phyloP scores from a whole-genome alignment of 768 basidiomycete species.

The Neoboletus magnificus region DNA sequence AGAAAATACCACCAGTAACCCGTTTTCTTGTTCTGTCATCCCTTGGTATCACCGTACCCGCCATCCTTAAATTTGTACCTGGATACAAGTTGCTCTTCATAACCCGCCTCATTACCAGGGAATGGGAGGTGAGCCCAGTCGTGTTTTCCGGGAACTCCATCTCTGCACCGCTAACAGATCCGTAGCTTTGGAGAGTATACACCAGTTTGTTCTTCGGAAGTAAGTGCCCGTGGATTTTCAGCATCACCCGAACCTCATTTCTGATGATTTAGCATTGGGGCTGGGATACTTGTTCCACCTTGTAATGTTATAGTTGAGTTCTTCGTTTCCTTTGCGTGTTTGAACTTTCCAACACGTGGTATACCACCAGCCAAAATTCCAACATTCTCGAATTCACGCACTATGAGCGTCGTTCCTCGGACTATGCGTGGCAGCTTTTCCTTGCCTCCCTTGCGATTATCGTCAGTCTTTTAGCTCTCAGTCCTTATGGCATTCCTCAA shows the following conservation, averaged over 20 bases:
- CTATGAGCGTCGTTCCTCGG: slow-evolving; percentile 59
- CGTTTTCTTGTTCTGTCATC: slow-evolving; percentile 63
- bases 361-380: slow-evolving; percentile 53
- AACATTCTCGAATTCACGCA: slow-evolving; percentile 61
- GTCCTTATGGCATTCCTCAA: neutral
- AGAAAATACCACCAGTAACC: slow-evolving; percentile 82
- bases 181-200: slow-evolving; percentile 68
- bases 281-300: slow-evolving; percentile 41
- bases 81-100: slow-evolving; percentile 56
- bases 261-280: slow-evolving; percentile 20
- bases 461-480: slow-evolving; percentile 39
- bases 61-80: slow-evolving; percentile 51
- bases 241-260: neutral
- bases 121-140: slow-evolving; percentile 48
- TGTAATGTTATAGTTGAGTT: slow-evolving; percentile 42
- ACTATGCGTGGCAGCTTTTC: slow-evolving; percentile 73
- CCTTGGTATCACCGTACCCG: slow-evolving; percentile 55
- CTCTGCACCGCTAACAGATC: neutral
- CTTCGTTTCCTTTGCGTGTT: neutral
- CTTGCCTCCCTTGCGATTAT: slow-evolving; percentile 54
- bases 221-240: slow-evolving; percentile 20
- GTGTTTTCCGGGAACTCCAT: neutral
- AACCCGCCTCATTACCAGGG: slow-evolving; percentile 39
- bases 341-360: neutral
- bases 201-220: slow-evolving; percentile 76